phyloP scores from a whole-genome alignment of 2,329 filamentous ascomycete genomes.

The Rutstroemia sydowiana region DNA sequence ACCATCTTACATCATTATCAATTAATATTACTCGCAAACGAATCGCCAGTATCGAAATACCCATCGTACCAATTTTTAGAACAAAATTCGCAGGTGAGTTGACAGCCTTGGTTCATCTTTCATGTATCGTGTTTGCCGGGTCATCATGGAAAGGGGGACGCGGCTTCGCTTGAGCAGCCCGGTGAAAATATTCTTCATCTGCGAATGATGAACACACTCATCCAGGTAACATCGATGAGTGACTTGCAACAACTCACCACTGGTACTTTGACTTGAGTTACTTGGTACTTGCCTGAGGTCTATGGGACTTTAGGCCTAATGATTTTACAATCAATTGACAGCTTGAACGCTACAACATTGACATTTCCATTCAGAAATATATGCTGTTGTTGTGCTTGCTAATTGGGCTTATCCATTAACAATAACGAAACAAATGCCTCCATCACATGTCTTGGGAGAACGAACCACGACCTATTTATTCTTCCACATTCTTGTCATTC shows the following conservation, averaged over 20 bases:
- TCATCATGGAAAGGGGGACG: not conserved
- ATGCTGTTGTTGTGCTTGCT: too few relatives aligned
- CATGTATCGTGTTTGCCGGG: not conserved
- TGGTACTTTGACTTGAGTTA: not conserved
- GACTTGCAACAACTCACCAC: not conserved
- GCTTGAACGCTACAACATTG: too few relatives aligned
- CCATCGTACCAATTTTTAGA: not conserved
- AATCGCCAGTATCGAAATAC: not conserved
- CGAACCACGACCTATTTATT: too few relatives aligned
- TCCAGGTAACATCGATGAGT: not conserved
- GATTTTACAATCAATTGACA: too few relatives aligned
- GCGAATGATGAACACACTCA: not conserved
- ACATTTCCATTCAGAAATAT: too few relatives aligned
- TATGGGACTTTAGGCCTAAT: too few relatives aligned
- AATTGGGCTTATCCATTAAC: too few relatives aligned
- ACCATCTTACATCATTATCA: not conserved
- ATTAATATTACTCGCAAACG: not conserved
- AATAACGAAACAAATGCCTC: too few relatives aligned
- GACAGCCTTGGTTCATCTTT: slow-evolving; percentile 2
- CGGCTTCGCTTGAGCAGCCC: not conserved
- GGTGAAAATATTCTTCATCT: not conserved
- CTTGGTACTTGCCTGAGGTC: not conserved
- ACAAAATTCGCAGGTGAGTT: not conserved
- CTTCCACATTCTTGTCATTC: too few relatives aligned
- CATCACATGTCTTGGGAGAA: too few relatives aligned